Evolutionary conservation across 495 filamentous ascomycete genomes (phyloP), one percentile per base, ranked within the genome.

Genomic region (Oidiodendron maius): DNA sequence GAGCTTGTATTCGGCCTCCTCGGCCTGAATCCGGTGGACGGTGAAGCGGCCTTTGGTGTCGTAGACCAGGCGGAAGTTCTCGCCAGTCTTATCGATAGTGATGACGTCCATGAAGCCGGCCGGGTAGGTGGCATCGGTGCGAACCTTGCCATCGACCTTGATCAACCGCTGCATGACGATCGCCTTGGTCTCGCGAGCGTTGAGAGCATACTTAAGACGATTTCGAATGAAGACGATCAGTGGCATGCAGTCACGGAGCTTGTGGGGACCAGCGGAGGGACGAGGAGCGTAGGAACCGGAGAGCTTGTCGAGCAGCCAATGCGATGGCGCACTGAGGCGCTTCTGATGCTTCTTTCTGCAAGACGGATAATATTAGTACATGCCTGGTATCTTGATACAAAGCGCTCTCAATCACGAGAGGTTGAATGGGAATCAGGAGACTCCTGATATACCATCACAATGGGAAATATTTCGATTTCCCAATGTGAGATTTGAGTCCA

Each of bases 21-120:
- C 94, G 52, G 83, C 74, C 62, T 91, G 87, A 78, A 97, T 96
- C 65, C 93, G 88, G 85, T 98, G 93, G 63, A 98, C 91, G 68
- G 94, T 97, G 87, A 96, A 98, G 65, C 93, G 93, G 59, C 93
- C 93, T 86, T 98, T 98, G 80, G 94, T 97, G 67, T 98, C 94
- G 81, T 97, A 98, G 80, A 98, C 78, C 58, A 98, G 87, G 65
- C 93, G 91, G 87, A 98, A 98, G 84, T 95, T 81, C 83, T 98
- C 93, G 76, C 88, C 89, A 54, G 93, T 98, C 87, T 97, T 98
- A 73, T 98, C 93, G 72, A 98, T 89, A 60, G 80, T 78, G 81
- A 98, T 96, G 67, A 98, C 91, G 66, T 98, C 94, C 94, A 96
- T 96, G 81, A 93, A 97, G 61, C 93, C 93, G 60, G 93, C 85